phyloP scores from a whole-genome alignment of 345 rosid species.

The Melastoma malabathricum region DNA sequence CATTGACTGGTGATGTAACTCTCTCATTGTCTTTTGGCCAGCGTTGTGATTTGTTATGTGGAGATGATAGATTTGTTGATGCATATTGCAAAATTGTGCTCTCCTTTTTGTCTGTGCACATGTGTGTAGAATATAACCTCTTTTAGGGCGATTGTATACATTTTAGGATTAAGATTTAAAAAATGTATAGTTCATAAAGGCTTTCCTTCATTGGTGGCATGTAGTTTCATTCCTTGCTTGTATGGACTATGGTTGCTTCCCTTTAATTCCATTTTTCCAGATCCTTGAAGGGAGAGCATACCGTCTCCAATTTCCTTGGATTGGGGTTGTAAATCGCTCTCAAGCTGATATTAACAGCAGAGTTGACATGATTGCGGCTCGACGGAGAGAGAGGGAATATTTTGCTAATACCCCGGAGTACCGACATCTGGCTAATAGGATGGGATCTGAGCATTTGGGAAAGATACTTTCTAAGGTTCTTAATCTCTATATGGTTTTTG shows the following conservation, averaged over 20 bases:
- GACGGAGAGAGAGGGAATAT: slow-evolving; percentile 78
- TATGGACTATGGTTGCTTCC: no score
- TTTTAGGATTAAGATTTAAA: no score
- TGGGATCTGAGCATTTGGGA: slow-evolving; percentile 93
- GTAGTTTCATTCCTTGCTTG: no score
- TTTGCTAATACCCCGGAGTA: slow-evolving; percentile 54
- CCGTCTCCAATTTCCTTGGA: slow-evolving; percentile 82
- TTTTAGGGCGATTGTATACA: no score
- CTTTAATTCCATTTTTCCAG: no score
- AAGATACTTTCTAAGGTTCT: slow-evolving; percentile 86
- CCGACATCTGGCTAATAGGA: slow-evolving; percentile 58
- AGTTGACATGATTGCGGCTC: slow-evolving; percentile 99
- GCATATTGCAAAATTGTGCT: no score
- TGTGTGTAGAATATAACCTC: no score
- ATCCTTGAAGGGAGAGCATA: slow-evolving; percentile 88
- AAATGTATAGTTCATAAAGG: no score
- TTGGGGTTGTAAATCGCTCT: slow-evolving; percentile 96
- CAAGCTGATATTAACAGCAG: slow-evolving; percentile 95
- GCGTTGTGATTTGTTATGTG: no score
- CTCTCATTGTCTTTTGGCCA: not conserved
- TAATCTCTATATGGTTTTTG: slow-evolving; percentile 5
- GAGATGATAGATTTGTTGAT: no score
- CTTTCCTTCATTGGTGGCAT: no score
- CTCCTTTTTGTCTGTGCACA: no score
- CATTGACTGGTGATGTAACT: not conserved